phyloP scores from a whole-genome alignment of 441 rosid species.

The Populus hybrid region DNA sequence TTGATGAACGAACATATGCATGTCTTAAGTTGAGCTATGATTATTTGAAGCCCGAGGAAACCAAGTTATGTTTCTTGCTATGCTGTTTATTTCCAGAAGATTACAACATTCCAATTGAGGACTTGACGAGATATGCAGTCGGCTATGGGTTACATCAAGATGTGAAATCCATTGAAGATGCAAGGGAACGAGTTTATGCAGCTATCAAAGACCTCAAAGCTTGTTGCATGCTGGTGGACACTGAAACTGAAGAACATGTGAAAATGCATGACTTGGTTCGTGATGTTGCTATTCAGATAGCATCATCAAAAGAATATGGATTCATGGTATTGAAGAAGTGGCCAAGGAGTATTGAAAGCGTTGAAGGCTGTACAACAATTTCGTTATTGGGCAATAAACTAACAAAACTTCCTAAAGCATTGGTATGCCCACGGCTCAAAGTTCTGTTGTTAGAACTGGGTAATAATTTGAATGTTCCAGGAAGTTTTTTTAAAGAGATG shows the following conservation, averaged over 20 bases:
- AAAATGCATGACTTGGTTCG: no score
- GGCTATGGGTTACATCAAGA: constrained; percentile 6
- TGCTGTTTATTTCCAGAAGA: constrained; percentile 18
- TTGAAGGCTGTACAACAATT: no score
- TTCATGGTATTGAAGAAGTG: not conserved
- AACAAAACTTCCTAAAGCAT: no score
- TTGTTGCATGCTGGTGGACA: not conserved
- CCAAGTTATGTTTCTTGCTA: constrained; percentile 11
- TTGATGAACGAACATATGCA: not conserved
- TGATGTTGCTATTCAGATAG: no score
- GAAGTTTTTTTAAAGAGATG: no score
- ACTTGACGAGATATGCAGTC: constrained; percentile 7
- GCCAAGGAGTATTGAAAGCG: not conserved
- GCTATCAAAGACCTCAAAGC: not conserved
- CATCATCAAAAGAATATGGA: not conserved
- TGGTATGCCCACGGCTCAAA: no score
- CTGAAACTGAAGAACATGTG: no score
- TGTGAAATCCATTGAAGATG: not conserved
- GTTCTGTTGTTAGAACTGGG: no score
- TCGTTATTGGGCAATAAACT: no score
- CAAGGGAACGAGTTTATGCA: not conserved
- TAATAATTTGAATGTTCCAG: no score
- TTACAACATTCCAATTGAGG: constrained; percentile 7
- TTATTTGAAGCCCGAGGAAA: not conserved
- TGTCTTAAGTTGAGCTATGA: constrained; percentile 11